These are phyloP conservation scores for Eragrostis nindensis DNA, from an alignment of 176 grass and related monocot species.

Conservation along the genomic window DNA sequence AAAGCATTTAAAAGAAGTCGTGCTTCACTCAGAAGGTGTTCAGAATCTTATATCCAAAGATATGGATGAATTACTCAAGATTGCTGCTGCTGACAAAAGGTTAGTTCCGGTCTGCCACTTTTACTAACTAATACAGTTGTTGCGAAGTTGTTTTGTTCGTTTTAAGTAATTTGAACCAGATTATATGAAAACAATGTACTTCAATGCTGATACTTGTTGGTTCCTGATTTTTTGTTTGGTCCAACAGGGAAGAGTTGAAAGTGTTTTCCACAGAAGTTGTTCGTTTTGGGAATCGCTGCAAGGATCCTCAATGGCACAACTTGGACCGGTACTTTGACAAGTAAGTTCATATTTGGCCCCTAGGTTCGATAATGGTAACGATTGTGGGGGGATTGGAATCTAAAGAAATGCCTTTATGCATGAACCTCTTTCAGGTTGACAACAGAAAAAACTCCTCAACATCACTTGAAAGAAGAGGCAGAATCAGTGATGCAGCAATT, in stretches of 20 bases:
- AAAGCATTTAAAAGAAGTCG: slow-evolving; percentile 91
- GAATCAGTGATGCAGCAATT: slow-evolving; percentile 84
- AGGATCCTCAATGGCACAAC: slow-evolving; percentile 98
- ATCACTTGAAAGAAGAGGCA: slow-evolving; percentile 80
- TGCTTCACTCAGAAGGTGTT: slow-evolving; percentile 92
- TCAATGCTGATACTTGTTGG: slow-evolving; percentile 17
- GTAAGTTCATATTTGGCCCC: slow-evolving; percentile 53
- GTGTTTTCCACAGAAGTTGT: slow-evolving; percentile 91
- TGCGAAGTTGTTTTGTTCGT: neutral
- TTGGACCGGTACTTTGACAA: slow-evolving; percentile 96
- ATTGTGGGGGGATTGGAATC: slow-evolving; percentile 3
- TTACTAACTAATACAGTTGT: slow-evolving; percentile 37
- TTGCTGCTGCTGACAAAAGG: slow-evolving; percentile 92
- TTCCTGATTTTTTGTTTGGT: slow-evolving; percentile 43
- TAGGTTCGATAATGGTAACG: slow-evolving; percentile 21
- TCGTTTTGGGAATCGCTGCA: slow-evolving; percentile 97
- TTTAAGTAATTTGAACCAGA: slow-evolving; percentile 8
- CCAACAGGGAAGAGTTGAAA: slow-evolving; percentile 88
- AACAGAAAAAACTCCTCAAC: slow-evolving; percentile 73
- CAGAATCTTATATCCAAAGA: slow-evolving; percentile 91
- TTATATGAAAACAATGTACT: slow-evolving; percentile 24
- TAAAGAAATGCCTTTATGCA: slow-evolving; percentile 18
- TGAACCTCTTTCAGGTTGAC: slow-evolving; percentile 58
- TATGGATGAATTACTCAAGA: slow-evolving; percentile 91
- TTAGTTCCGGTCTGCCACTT: slow-evolving; percentile 34